phyloP scores from a whole-genome alignment of 768 basidiomycete genomes.

The Boletus reticulatus region DNA sequence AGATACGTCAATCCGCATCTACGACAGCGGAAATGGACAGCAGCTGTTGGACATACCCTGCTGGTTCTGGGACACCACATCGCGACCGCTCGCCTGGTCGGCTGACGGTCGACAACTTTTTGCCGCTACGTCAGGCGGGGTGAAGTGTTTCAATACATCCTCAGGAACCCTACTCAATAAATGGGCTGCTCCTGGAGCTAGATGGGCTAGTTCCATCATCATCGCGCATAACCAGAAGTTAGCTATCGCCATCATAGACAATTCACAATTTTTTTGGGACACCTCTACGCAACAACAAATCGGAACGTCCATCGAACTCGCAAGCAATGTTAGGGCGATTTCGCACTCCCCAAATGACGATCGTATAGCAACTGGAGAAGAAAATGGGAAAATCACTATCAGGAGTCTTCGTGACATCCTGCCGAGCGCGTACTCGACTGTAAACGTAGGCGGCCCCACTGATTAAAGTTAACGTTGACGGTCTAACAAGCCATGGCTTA shows the following conservation, averaged over 20 bases:
- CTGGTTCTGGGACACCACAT: neutral
- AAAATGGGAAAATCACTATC: neutral
- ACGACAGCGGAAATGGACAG: neutral
- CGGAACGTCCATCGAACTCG: neutral
- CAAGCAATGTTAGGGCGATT: neutral
- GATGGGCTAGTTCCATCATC: no score
- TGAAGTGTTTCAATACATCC: neutral
- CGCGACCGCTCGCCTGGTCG: neutral
- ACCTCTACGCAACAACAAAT: neutral
- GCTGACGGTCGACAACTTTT: neutral
- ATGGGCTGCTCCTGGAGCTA: no score
- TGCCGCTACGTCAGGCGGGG: neutral
- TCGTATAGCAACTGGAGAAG: neutral
- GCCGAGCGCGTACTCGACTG: neutral
- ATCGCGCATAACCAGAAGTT: no score
- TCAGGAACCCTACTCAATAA: no score
- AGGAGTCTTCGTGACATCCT: neutral
- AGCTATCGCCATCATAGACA: fast-evolving
- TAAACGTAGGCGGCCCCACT: neutral
- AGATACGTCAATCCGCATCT: slow-evolving; percentile 1
- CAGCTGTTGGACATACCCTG: neutral
- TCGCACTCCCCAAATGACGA: neutral
- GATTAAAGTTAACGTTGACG: no score
- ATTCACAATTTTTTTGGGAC: neutral
- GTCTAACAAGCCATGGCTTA: neutral